Base-by-base conservation (phyloP, 768 basidiomycete species). In the Naganishia vishniacii region DNA sequence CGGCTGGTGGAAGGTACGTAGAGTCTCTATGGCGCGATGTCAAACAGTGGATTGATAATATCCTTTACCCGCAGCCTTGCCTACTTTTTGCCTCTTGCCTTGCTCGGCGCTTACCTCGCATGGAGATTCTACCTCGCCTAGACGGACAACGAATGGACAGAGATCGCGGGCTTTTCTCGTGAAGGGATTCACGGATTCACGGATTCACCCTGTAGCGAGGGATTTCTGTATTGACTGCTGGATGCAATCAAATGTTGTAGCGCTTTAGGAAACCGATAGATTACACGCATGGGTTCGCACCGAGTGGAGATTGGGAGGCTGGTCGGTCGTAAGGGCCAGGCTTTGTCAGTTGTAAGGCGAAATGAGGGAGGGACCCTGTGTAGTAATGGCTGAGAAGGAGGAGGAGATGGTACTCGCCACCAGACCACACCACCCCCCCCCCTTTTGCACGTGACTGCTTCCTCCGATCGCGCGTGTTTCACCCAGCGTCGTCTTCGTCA, bases 91-190 rank as follows among this genome's bases (percentile, higher is more conserved):
- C 92, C 92, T 59, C 82, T 93, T 44, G 84, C 80, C 47, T 78
- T 89, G 28, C 79, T 94, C 48, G 88, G 83, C 67, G 91, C 83
- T 51, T 93, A 91, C 84, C 88, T 94, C 70, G 91, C 85, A 49
- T 94, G 85, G 85, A 84, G 89, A 67, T 86, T 82, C 78, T 90
- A 90, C 77, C 67, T 75, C 45, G 75, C 77, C 60, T 76, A 68
- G 67, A 34, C 28, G 48, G 26, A n/a, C n/a, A 20, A 31, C 32
- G 48, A 9, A 25, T 8, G 25, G 23, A 11, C 18, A 48, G 4
- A 25, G n/a, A n/a, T n/a, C n/a, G n/a, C n/a, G n/a, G n/a, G n/a
- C n/a, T n/a, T n/a, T n/a, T n/a, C n/a, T n/a, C n/a, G n/a, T n/a
- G n/a, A n/a, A n/a, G n/a, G n/a, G n/a, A n/a, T n/a, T n/a, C n/a